Evolutionary conservation across 169 alveolate genomes (phyloP).

Genomic region (Theileria orientalis): DNA sequence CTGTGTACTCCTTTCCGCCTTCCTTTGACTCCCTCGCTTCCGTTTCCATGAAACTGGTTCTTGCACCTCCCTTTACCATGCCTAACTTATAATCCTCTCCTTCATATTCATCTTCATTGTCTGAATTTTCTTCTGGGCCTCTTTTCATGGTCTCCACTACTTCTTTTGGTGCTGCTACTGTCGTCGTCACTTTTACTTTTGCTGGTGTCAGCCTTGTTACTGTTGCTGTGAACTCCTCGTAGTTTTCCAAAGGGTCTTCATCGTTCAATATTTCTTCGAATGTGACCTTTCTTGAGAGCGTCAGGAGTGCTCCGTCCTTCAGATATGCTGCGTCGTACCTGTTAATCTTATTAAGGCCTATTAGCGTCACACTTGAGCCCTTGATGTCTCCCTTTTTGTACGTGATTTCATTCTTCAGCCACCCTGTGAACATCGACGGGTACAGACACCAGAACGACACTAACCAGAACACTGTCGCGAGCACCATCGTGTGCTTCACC

Average conservation of each 20-base stretch:
- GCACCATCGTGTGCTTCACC: not conserved
- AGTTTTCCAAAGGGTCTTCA: not conserved
- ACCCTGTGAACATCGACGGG: slow-evolving; percentile 15
- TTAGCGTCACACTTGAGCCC: slow-evolving; percentile 18
- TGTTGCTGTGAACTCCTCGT: not conserved
- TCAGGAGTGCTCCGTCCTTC: slow-evolving; percentile 24
- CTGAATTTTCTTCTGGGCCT: not conserved
- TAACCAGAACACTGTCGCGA: not conserved
- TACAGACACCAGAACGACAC: too few species aligned
- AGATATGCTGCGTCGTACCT: slow-evolving; percentile 24
- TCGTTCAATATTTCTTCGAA: not conserved
- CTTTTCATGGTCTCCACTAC: too few species aligned
- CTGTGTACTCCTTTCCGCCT: not conserved
- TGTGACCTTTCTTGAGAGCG: slow-evolving; percentile 7
- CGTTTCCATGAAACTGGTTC: too few species aligned
- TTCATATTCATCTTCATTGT: not conserved
- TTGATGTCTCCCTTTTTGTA: slow-evolving; percentile 10
- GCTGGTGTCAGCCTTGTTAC: not conserved
- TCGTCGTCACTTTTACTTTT: too few species aligned
- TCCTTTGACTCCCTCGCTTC: too few species aligned
- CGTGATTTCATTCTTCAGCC: slow-evolving; percentile 11
- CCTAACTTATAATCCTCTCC: not conserved
- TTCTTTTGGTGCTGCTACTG: too few species aligned
- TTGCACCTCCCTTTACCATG: too few species aligned
- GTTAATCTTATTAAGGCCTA: slow-evolving; percentile 16